A percentile compares a stretch with the other conserved stretches of the same genome.
phyloP scores from a whole-genome alignment of 148 eudicot species.

The Selenicereus undatus region DNA sequence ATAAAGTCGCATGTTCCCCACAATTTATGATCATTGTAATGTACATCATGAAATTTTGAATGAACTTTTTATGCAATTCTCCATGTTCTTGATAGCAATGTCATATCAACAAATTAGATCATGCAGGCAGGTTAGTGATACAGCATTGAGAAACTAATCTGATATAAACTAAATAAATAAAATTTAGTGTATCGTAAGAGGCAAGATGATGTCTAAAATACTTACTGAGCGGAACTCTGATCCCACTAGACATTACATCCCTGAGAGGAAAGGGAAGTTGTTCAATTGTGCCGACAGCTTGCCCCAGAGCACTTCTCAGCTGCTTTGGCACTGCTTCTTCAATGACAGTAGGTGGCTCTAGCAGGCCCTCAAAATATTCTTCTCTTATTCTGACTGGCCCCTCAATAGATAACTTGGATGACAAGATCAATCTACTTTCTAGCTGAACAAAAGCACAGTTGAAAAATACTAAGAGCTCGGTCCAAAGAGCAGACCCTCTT shows the following conservation, averaged over 20 bases:
- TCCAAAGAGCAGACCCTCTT: neutral
- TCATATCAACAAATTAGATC: neutral
- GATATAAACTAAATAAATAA: neutral
- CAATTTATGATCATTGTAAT: neutral
- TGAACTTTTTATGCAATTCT: neutral
- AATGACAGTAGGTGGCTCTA: slow-evolving; percentile 60
- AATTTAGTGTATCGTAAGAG: neutral
- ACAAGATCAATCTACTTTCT: slow-evolving; percentile 57
- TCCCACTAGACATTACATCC: slow-evolving; percentile 60
- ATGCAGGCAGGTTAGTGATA: neutral
- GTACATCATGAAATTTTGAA: neutral
- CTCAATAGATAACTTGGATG: slow-evolving; percentile 64
- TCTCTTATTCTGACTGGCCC: slow-evolving; percentile 95
- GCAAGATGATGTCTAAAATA: slow-evolving; percentile 3
- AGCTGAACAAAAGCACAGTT: slow-evolving; percentile 48
- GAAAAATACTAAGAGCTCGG: slow-evolving; percentile 5
- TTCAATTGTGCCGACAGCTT: slow-evolving; percentile 57
- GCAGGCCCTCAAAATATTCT: slow-evolving; percentile 62
- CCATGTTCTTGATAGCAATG: neutral
- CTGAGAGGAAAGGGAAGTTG: slow-evolving; percentile 77
- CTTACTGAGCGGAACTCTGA: slow-evolving; percentile 79
- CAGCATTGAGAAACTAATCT: neutral
- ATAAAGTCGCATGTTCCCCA: neutral
- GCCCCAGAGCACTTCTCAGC: slow-evolving; percentile 57
- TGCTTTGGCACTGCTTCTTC: slow-evolving; percentile 77